These are phyloP conservation scores for Theobroma cacao DNA, from an alignment of 345 rosid genomes.

Conservation along the genomic window DNA sequence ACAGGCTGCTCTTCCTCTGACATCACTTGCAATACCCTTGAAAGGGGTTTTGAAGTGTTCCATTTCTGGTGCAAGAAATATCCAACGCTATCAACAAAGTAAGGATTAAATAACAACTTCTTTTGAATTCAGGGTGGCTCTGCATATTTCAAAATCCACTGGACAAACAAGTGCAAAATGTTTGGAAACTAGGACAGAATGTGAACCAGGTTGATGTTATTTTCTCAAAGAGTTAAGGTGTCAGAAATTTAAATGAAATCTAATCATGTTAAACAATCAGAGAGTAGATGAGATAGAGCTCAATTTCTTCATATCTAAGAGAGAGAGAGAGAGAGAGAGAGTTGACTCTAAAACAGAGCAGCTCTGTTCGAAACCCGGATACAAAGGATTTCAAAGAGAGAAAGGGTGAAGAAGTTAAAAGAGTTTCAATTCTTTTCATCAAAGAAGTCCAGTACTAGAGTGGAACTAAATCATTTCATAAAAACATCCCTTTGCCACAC, in stretches of 20 bases:
- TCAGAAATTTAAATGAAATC: neutral
- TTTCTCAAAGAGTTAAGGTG: neutral
- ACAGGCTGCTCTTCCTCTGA: conserved; percentile 54
- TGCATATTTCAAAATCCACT: neutral
- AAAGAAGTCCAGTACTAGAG: neutral
- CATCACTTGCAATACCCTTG: conserved; percentile 49
- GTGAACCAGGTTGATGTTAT: neutral
- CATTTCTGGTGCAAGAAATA: conserved; percentile 27
- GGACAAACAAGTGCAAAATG: neutral
- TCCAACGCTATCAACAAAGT: neutral
- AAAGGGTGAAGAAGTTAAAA: neutral
- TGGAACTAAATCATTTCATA: neutral
- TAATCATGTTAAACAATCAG: neutral
- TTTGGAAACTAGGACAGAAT: neutral
- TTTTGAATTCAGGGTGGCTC: neutral
- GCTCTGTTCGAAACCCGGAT: neutral
- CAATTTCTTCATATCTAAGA: neutral
- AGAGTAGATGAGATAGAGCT: neutral
- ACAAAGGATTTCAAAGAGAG: neutral
- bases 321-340: neutral
- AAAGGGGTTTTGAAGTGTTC: conserved; percentile 41
- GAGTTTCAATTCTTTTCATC: neutral
- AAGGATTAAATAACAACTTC: neutral
- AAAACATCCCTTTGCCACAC: no score
- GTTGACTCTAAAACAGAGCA: neutral